A percentile compares a stretch with the other conserved stretches of the same genome.
These are phyloP conservation scores for Paramecium sonneborni DNA, from an alignment of 73 alveolate genomes.

Conservation along the genomic window DNA sequence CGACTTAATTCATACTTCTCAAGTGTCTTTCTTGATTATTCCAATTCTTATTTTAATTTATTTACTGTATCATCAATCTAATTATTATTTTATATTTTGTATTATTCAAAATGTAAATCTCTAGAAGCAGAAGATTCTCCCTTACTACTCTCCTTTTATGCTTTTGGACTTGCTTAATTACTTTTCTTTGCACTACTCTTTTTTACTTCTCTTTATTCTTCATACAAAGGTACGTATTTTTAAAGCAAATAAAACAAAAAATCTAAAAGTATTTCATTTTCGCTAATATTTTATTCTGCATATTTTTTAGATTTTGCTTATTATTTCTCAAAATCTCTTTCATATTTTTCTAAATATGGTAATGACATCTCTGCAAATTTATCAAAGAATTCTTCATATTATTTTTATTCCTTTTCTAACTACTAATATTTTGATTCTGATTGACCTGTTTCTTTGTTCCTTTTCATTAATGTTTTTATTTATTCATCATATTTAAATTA, in stretches of 20 bases:
- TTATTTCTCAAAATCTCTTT: slow-evolving; percentile 26
- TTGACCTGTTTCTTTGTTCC: background rate
- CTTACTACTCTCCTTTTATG: background rate
- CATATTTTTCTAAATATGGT: slow-evolving; percentile 48
- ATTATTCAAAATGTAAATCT: slow-evolving; percentile 40
- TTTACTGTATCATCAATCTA: background rate
- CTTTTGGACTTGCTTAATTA: slow-evolving; percentile 22
- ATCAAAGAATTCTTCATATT: slow-evolving; percentile 31
- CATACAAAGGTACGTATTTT: slow-evolving; percentile 29
- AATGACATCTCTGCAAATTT: slow-evolving; percentile 35
- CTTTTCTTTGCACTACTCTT: slow-evolving; percentile 9
- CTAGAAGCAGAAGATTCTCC: background rate
- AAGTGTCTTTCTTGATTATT: slow-evolving; percentile 26
- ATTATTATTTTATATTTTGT: background rate
- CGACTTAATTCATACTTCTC: slow-evolving; percentile 36
- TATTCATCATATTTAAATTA: slow-evolving; percentile 45
- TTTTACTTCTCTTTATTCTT: background rate
- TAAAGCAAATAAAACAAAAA: slow-evolving; percentile 23
- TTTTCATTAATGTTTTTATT: slow-evolving; percentile 23
- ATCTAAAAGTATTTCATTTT: slow-evolving; percentile 44
- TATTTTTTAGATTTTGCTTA: slow-evolving; percentile 11
- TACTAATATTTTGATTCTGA: background rate
- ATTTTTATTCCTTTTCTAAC: background rate
- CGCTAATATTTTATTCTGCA: background rate
- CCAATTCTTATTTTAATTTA: slow-evolving; percentile 31